Percentiles rank a stretch among this genome's conserved stretches.
Evolutionary conservation across 768 basidiomycete genomes (phyloP).

Genomic region (Glaciozyma martinii): DNA sequence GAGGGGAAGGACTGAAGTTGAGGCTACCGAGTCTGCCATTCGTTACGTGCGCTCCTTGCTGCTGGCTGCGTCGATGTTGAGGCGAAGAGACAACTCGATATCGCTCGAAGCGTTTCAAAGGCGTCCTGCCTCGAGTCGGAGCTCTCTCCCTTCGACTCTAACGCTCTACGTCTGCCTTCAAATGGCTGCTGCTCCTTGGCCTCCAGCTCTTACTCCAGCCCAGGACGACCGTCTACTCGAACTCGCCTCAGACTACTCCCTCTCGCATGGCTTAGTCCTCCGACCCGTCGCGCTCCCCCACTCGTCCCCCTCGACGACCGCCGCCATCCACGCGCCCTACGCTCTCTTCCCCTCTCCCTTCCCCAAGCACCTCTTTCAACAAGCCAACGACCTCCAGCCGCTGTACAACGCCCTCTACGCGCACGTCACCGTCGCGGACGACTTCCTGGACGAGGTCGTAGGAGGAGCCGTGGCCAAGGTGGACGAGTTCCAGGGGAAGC

Average conservation of each 20-base stretch:
- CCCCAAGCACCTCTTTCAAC: constrained; percentile 60
- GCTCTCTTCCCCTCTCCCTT: constrained; percentile 80
- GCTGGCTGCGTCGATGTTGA: too few species aligned
- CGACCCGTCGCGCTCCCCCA: constrained; percentile 46
- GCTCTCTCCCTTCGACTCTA: background rate
- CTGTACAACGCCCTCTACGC: constrained; percentile 80
- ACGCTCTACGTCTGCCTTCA: too few species aligned
- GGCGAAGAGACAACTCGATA: too few species aligned
- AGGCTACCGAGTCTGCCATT: background rate
- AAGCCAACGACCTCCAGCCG: constrained; percentile 59
- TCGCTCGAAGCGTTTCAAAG: too few species aligned
- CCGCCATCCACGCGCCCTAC: constrained; percentile 84
- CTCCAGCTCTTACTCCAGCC: background rate
- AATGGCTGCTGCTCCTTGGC: constrained; percentile 1
- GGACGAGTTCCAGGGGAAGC: constrained; percentile 72
- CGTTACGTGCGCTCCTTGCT: background rate
- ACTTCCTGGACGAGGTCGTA: constrained; percentile 76
- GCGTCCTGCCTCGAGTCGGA: too few species aligned
- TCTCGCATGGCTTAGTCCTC: constrained; percentile 76
- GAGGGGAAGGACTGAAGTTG: constrained; percentile 4
- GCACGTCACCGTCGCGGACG: constrained; percentile 64
- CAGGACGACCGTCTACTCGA: constrained; percentile 11
- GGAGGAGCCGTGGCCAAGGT: constrained; percentile 70
- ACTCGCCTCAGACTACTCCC: constrained; percentile 58
- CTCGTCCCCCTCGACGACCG: constrained; percentile 51